Base-by-base conservation (phyloP, 805 yeast species). In the Saccharomyces jurei region DNA sequence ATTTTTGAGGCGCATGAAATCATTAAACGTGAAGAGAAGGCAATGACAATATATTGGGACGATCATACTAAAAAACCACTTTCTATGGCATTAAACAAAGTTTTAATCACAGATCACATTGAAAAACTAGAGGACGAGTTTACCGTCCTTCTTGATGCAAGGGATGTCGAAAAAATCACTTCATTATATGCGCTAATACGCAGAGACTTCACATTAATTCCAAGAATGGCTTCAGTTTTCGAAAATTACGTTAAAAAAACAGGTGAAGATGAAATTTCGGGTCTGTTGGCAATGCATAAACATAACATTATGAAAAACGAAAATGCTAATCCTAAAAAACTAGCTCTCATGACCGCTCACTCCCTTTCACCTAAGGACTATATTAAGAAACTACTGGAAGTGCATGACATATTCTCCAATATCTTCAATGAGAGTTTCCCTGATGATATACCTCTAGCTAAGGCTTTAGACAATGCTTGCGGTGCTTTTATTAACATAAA, bases 401-500 rank as follows among this genome's bases (percentile, higher is more conserved):
- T 90, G 27, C 86, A 91, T 70, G 69, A 75, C 54, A 81, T 82
- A 58, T 94, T 83, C 71, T 62, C 61, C 41, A 55, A 55, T 3
- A 68, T 69, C 46, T 68, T 71, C 0, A 59, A 56, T 32, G 67
- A 67, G 17, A 65, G 72, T 59, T 69, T 92, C 68, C 82, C 79
- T 55, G 81, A 81, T 59, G 87, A 89, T 67, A 81, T 89, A 2
- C 80, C 83, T 22, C 87, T 94, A 74, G 87, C 87, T 53, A 87
- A 86, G 66, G 89, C 97, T 0, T 78, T 94, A 60, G 98, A 94
- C 67, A 82, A 81, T 60, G 97, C 97, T 1, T 92, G 96, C 62
- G 83, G 87, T 56, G 77, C 80, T 41, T 91, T 86, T 63, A 89
- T 95, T 63, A 94, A 94, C 71, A 77, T 75, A 53, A 94, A 95